Evolutionary conservation across 2,329 filamentous ascomycete genomes (phyloP), one percentile per base, ranked within the genome.

Genomic region (Colletotrichum sp.): DNA sequence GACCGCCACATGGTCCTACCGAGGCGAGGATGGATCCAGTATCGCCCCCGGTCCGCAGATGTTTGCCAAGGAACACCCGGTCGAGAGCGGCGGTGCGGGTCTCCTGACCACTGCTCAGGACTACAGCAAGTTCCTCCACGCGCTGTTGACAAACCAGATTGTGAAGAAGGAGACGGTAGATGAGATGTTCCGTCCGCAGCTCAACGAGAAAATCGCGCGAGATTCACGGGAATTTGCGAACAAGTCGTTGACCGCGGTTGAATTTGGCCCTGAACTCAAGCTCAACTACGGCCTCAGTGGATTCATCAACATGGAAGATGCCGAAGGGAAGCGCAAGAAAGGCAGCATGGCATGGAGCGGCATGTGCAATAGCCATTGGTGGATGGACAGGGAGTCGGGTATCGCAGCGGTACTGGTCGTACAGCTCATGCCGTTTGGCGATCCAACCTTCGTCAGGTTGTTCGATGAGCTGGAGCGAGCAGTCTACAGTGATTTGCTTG

Each of bases 321-420:
- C 85, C 9, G 81, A 83, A 0, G 85, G 84, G 1, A 87, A 86
- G 81, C 81, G 87, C 49, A 82, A 79, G 63, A 85, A 83, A 77
- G 86, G 86, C 1, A 88, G 85, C 39, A 74, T 89, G 71, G 85
- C 83, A 80, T 89, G 87, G 87, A 81, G 81, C n/a, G 87, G 87
- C 39, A 83, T 85, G 75, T 80, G 79, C 26, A 88, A 88, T 72
- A 81, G 83, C 21, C 83, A 83, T 71, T 89, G 87, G 87, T 86
- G 85, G 85, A 79, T 86, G 26, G 85, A 87, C 66, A 78, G 76
- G 8, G 78, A 82, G 74, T 81, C 82, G 1, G 87, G 87, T 10
- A 83, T 89, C 57, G 87, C 83, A 1, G 87, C 80, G 0, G 83
- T 81, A 8, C 68, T 89, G 59, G 62, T 88, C 24, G 83, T 85